These are phyloP conservation scores for Dioszegia aurantiaca DNA, from an alignment of 768 basidiomycete genomes.

Conservation along the genomic window DNA sequence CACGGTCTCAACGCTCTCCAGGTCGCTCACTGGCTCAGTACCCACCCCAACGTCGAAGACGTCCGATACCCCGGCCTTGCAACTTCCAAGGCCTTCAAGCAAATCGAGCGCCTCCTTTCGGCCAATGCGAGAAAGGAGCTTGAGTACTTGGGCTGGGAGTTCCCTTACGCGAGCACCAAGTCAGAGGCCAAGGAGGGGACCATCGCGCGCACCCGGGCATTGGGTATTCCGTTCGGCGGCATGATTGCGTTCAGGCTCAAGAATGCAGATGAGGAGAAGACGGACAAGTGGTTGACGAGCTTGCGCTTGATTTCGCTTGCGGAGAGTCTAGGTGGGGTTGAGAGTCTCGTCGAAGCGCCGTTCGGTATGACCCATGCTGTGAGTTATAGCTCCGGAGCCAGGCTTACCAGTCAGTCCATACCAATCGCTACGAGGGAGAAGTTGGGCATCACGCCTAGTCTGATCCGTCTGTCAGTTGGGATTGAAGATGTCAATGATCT, in stretches of 20 bases:
- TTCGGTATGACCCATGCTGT: constrained; percentile 81
- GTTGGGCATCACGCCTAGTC: constrained; percentile 46
- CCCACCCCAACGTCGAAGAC: constrained; percentile 63
- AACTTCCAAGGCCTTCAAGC: constrained; percentile 63
- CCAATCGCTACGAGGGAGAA: constrained; percentile 38
- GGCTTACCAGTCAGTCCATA: constrained; percentile 23
- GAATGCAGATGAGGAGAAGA: constrained; percentile 56
- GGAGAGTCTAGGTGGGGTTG: constrained; percentile 86
- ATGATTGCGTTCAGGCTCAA: constrained; percentile 73
- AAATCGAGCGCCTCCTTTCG: constrained; percentile 62
- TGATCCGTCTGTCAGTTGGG: constrained; percentile 79
- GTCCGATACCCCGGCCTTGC: constrained; percentile 84
- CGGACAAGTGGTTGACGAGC: constrained; percentile 66
- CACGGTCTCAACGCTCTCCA: constrained; percentile 79
- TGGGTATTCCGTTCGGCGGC: constrained; percentile 82
- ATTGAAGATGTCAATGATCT: constrained; percentile 85
- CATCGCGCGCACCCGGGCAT: constrained; percentile 18
- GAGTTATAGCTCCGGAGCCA: constrained; percentile 17
- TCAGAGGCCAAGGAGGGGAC: constrained; percentile 19
- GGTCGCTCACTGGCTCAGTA: constrained; percentile 64
- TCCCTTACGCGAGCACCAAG: constrained; percentile 29
- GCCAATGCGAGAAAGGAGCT: constrained; percentile 70
- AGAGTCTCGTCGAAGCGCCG: constrained; percentile 83
- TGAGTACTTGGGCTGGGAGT: constrained; percentile 52
- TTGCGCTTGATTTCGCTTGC: constrained; percentile 74